phyloP scores from a whole-genome alignment of 2,329 filamentous ascomycete genomes.

The Diaporthe nobilis region DNA sequence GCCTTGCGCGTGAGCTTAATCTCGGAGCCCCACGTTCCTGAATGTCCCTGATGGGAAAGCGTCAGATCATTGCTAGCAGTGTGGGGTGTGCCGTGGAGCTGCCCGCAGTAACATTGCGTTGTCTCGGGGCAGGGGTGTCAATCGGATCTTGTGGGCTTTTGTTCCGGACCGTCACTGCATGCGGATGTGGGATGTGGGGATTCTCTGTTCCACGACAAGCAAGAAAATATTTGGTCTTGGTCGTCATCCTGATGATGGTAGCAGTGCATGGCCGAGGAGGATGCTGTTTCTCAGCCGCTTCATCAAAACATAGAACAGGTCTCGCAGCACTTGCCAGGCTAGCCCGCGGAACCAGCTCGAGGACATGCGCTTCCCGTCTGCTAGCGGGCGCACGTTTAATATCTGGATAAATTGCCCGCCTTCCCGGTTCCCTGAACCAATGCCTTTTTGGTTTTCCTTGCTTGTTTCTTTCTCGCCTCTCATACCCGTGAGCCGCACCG shows the following conservation, averaged over 20 bases:
- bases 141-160: slow-evolving; percentile 27
- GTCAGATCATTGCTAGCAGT: slow-evolving; percentile 13
- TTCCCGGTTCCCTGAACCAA: neutral
- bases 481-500: neutral
- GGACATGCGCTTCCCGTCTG: neutral
- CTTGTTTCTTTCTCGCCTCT: neutral
- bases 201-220: neutral
- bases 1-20: slow-evolving; percentile 40
- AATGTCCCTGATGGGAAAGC: slow-evolving; percentile 48
- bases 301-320: slow-evolving; percentile 9
- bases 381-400: slow-evolving; percentile 27
- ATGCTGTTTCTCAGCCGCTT: slow-evolving; percentile 14
- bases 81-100: slow-evolving; percentile 23
- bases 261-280: neutral
- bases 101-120: slow-evolving; percentile 17
- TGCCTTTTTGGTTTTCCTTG: neutral
- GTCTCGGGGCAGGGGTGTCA: slow-evolving; percentile 8
- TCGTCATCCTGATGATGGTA: neutral
- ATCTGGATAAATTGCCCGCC: slow-evolving; percentile 29
- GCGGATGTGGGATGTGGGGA: neutral
- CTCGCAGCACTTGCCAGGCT: neutral
- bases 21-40: slow-evolving; percentile 51
- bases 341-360: neutral
- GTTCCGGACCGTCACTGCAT: slow-evolving; percentile 9
- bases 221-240: neutral